A percentile compares a stretch with the other conserved stretches of the same genome.
These are phyloP conservation scores for Mrakia frigida DNA, from an alignment of 768 basidiomycete genomes.

Conservation along the genomic window DNA sequence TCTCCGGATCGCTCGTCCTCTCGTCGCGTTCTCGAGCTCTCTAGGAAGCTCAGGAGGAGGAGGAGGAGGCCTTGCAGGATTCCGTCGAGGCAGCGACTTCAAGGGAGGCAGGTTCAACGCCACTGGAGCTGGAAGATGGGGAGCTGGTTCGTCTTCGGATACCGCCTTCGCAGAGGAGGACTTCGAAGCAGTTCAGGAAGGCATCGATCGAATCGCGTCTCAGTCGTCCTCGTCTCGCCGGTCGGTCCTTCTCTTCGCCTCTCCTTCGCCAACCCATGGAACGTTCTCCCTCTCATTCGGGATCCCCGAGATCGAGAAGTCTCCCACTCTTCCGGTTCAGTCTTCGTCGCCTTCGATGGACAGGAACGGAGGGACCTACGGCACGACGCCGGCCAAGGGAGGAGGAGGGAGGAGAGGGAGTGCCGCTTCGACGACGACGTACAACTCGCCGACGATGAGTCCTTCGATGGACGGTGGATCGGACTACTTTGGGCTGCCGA, in stretches of 20 bases:
- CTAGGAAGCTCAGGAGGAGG: background rate
- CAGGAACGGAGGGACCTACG: background rate
- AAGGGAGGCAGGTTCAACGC: background rate
- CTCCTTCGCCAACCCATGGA: background rate
- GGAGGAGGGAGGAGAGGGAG: slow-evolving; percentile 2
- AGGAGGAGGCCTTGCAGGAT: background rate
- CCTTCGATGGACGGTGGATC: slow-evolving; percentile 3
- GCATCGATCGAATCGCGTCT: background rate
- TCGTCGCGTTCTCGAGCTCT: background rate
- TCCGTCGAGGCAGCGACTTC: slow-evolving; percentile 18
- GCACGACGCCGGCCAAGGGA: background rate
- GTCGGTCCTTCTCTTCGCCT: background rate
- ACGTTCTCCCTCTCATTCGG: background rate
- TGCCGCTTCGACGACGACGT: background rate
- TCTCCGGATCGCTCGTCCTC: background rate
- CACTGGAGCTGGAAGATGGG: background rate
- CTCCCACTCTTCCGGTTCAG: background rate
- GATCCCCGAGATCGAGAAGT: background rate
- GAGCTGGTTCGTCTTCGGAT: background rate
- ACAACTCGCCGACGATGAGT: slow-evolving; percentile 9
- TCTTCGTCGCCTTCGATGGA: background rate
- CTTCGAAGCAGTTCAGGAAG: background rate
- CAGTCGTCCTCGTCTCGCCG: background rate
- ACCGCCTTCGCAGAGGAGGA: background rate
- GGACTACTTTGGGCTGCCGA: slow-evolving; percentile 1